A percentile compares a stretch with the other conserved stretches of the same genome.
These are phyloP conservation scores for Aspergillus novofumigatus DNA, from an alignment of 2,329 filamentous ascomycete species.

Conservation along the genomic window DNA sequence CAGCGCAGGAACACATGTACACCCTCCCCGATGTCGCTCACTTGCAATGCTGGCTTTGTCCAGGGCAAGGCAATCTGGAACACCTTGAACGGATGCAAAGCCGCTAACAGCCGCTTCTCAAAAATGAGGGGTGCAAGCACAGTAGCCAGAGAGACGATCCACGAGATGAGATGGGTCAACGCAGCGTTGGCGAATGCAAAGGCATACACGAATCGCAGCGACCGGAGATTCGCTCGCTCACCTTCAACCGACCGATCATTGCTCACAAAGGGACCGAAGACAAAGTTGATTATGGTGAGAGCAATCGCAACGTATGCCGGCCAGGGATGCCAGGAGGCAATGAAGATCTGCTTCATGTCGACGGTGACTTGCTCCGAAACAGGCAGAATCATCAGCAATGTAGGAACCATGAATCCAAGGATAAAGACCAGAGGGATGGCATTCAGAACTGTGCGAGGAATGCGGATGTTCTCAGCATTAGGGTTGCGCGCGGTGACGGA, in stretches of 20 bases:
- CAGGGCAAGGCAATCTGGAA: slow-evolving; percentile 36
- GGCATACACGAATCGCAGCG: slow-evolving; percentile 38
- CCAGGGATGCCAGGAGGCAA: slow-evolving; percentile 50
- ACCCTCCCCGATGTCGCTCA: slow-evolving; percentile 38
- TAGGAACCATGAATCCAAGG: slow-evolving; percentile 44
- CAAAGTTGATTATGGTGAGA: slow-evolving; percentile 28
- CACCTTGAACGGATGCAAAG: slow-evolving; percentile 38
- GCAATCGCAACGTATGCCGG: slow-evolving; percentile 44
- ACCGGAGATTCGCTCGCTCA: slow-evolving; percentile 24
- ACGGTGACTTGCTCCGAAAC: slow-evolving; percentile 36
- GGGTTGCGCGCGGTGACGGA: slow-evolving; percentile 39
- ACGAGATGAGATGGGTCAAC: slow-evolving; percentile 38
- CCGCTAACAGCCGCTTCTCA: slow-evolving; percentile 24
- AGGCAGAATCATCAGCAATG: slow-evolving; percentile 42
- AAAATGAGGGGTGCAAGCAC: slow-evolving; percentile 34
- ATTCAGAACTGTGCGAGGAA: slow-evolving; percentile 28
- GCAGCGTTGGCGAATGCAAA: slow-evolving; percentile 40
- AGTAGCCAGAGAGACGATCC: slow-evolving; percentile 40
- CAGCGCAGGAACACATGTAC: slow-evolving; percentile 47
- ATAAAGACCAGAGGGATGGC: slow-evolving; percentile 40
- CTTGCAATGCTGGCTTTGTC: slow-evolving; percentile 21
- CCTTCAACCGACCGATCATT: slow-evolving; percentile 19
- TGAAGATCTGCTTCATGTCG: slow-evolving; percentile 45
- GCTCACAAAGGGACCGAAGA: slow-evolving; percentile 21
- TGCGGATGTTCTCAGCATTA: slow-evolving; percentile 29